Evolutionary conservation across 2,329 filamentous ascomycete species (phyloP), one percentile per base, ranked within the genome.

Genomic region (Ophiognomonia clavigignenti-juglandacearum): DNA sequence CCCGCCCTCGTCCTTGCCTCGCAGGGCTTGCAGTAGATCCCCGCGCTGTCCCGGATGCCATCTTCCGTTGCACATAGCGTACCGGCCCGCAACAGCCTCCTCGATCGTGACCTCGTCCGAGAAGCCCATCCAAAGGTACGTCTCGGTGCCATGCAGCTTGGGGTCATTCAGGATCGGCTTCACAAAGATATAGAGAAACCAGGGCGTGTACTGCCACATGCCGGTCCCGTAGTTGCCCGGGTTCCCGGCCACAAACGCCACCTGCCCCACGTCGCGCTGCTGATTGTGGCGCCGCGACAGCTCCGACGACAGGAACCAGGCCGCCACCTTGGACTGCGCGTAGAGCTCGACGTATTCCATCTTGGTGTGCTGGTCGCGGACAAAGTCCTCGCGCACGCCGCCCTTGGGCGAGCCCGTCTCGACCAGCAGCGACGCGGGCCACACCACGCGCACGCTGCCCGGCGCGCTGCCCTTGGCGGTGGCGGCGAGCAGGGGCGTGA

Each of bases 41-140:
- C 36, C 47, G 27, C 56, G 49, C 47, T 57, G 56, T 3, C 51
- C 55, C 3, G 53, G 53, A 39, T 57, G 56, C 56, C 55, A 57
- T 38, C 55, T 55, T 2, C 56, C 55, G 34, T 57, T 43, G 35
- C 53, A 57, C 19, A 54, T 57, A 3, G 53, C 56, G 26, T 57
- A 57, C 0, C 52, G 48, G 4, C 55, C 56, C 4, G 53, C 50
- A 11, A 50, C 16, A 6, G 50, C 52, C 18, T 51, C 54, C 6
- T 55, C 44, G 13, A 53, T 32, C 4, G 55, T 56, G 7, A 56
- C 53, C 9, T 47, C 43, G 3, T 54, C 29, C 7, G 51, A 56
- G 38, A 56, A 54, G 3, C 49, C 53, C 52, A 59, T 57, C 57
- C 57, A 59, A 16, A 57, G 40, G 38, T 52, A 56, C 1, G 52